These are phyloP conservation scores for Boletales sp. DNA, from an alignment of 768 basidiomycete genomes.

Conservation along the genomic window DNA sequence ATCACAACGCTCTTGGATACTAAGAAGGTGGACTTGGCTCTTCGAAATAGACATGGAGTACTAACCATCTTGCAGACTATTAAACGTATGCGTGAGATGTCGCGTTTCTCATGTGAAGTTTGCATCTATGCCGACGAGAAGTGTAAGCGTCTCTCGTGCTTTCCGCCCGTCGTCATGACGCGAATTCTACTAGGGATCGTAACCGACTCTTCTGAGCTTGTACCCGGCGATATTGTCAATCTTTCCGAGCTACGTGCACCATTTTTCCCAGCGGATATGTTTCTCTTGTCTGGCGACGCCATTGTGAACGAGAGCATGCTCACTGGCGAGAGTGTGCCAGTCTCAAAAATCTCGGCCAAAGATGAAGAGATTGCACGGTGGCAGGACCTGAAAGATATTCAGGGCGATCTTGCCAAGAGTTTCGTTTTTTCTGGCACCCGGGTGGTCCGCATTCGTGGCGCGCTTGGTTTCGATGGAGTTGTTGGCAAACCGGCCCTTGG, in stretches of 20 bases:
- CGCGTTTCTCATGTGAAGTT: slow-evolving; percentile 78
- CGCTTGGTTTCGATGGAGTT: slow-evolving; percentile 48
- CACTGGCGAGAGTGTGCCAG: slow-evolving; percentile 96
- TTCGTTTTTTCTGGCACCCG: slow-evolving; percentile 91
- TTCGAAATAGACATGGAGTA: neutral
- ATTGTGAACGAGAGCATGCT: slow-evolving; percentile 99
- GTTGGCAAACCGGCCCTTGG: slow-evolving; percentile 65
- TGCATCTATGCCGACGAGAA: slow-evolving; percentile 62
- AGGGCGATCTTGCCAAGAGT: slow-evolving; percentile 66
- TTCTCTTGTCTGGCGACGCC: slow-evolving; percentile 92
- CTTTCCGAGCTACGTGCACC: slow-evolving; percentile 72
- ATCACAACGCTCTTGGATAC: slow-evolving; percentile 88
- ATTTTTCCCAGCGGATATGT: slow-evolving; percentile 83
- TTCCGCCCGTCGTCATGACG: neutral
- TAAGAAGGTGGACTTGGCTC: slow-evolving; percentile 57
- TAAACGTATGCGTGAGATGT: slow-evolving; percentile 93
- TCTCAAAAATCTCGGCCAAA: slow-evolving; percentile 84
- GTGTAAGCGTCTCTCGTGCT: slow-evolving; percentile 48
- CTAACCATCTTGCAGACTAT: slow-evolving; percentile 60
- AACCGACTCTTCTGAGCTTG: slow-evolving; percentile 71
- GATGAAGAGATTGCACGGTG: slow-evolving; percentile 72
- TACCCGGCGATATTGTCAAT: slow-evolving; percentile 91
- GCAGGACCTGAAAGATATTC: slow-evolving; percentile 59
- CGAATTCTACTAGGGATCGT: slow-evolving; percentile 52
- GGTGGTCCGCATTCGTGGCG: slow-evolving; percentile 79